Conservation (phyloP, 768 basidiomycete genomes). For the Asterophora lycoperdoides region DNA sequence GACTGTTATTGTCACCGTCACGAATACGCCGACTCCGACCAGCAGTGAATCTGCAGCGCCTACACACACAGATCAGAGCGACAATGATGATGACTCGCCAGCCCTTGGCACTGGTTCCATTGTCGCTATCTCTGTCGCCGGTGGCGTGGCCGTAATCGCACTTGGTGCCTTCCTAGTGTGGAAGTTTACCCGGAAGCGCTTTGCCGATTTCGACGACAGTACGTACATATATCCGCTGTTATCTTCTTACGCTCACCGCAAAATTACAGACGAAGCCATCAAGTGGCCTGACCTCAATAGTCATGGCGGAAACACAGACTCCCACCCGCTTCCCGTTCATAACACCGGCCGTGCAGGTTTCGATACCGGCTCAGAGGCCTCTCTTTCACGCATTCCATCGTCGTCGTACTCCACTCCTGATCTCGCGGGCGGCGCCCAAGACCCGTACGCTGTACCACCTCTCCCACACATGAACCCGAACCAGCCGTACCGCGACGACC, state of each 20-base stretch:
- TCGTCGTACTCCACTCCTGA: constrained; percentile 43
- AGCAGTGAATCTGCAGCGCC: constrained; percentile 25
- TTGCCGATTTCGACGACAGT: constrained; percentile 76
- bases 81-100: constrained; percentile 11
- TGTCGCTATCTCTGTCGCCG: constrained; percentile 76
- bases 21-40: constrained; percentile 24
- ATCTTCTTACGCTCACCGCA: constrained; percentile 8
- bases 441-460: constrained; percentile 82
- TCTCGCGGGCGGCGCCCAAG: constrained; percentile 41
- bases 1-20: constrained; percentile 24
- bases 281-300: constrained; percentile 88
- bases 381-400: constrained; percentile 50
- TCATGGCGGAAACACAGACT: constrained; percentile 45
- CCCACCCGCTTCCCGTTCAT: constrained; percentile 63
- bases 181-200: constrained; percentile 83
- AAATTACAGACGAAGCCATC: constrained; percentile 66
- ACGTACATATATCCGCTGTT: constrained; percentile 27
- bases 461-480: constrained; percentile 78
- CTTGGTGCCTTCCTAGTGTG: constrained; percentile 75
- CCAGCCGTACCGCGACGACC: constrained; percentile 74
- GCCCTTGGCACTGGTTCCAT: constrained; percentile 66
- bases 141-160: constrained; percentile 69
- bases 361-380: constrained; percentile 59
- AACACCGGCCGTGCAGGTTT: constrained; percentile 71
- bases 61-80: constrained; percentile 21